Base-by-base conservation (phyloP, 202 grass and related monocot species). In the Hordeum pubiflorum region DNA sequence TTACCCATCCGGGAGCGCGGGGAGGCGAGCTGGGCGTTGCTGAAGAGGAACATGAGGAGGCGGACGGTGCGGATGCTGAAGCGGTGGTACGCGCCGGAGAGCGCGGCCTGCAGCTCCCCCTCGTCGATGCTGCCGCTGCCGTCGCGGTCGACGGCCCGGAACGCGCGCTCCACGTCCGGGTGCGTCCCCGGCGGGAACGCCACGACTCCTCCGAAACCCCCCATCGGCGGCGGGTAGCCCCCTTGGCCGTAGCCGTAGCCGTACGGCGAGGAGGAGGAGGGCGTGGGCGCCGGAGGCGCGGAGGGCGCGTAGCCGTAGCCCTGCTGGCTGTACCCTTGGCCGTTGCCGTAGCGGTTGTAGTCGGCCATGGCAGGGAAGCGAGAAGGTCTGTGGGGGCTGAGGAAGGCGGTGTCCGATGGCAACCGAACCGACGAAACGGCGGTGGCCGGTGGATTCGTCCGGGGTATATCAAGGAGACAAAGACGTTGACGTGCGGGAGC, bases 61-160 rank as follows among this genome's bases (percentile, higher is more conserved):
- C 91, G 91, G 4, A 94, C 69, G 79, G 94, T 97, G 72, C 94
- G 86, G 48, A 97, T 84, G 59, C 91, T 90, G 69, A 97, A 97
- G 0, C 83, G 90, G 58, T 87, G 88, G 75, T 91, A 78, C 2
- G 85, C 81, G 6, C 79, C 52, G 1, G 91, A 97, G 33, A 97
- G 88, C 43, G 91, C 94, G 21, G 33, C 84, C 80, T 97, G 94
- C 39, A 97, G 87, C 86, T 97, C 89, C 2, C 43, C 75, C 82
- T 94, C 94, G 76, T 94, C 94, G 69, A 97, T 86, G 79, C 59
- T 87, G 65, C 94, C 91, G 78, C 88, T 97, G 52, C 41, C 6
- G 73, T 97, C 94, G 63, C 91, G 92, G 63, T 97, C 92, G 17
- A 81, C 94, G 10, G 91, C 88, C 63, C 80, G 82, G 82, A 97